phyloP scores from a whole-genome alignment of 345 rosid genomes.

The Dipteronia sinensis region DNA sequence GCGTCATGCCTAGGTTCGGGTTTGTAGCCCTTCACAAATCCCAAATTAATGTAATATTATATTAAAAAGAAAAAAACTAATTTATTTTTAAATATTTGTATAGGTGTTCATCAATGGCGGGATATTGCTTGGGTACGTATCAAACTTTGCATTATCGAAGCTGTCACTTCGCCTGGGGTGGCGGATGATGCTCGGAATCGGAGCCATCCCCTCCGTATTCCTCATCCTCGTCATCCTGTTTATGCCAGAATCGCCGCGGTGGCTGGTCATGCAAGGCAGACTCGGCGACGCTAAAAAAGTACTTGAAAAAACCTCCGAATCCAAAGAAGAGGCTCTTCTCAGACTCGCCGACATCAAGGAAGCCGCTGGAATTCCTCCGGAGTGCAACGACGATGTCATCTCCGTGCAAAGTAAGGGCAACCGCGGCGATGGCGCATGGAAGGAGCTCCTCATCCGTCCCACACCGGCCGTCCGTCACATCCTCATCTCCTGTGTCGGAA shows the following conservation, averaged over 20 bases:
- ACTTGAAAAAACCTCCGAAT: slow-evolving; percentile 72
- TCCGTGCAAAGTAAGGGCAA: slow-evolving; percentile 35
- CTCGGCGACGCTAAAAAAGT: slow-evolving; percentile 80
- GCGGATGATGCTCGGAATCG: slow-evolving; percentile 88
- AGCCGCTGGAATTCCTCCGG: slow-evolving; percentile 76
- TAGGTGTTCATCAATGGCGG: slow-evolving; percentile 86
- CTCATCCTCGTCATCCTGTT: slow-evolving; percentile 56
- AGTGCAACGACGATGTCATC: slow-evolving; percentile 76
- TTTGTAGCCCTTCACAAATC: fast-evolving
- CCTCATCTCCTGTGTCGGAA: slow-evolving; percentile 62
- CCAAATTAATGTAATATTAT: no score
- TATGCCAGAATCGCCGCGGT: slow-evolving; percentile 98
- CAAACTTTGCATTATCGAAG: slow-evolving; percentile 73
- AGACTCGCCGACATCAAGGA: slow-evolving; percentile 77
- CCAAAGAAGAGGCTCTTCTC: slow-evolving; percentile 53
- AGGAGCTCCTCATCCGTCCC: slow-evolving; percentile 60
- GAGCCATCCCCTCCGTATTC: slow-evolving; percentile 67
- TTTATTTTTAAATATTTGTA: background rate
- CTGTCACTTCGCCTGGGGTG: slow-evolving; percentile 62
- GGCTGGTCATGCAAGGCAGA: slow-evolving; percentile 93
- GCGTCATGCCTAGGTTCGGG: no score
- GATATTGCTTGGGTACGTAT: slow-evolving; percentile 71
- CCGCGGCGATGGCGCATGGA: slow-evolving; percentile 73
- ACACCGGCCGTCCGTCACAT: slow-evolving; percentile 71
- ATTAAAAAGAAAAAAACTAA: no score